Base-by-base conservation (phyloP, 2,329 filamentous ascomycete genomes). In the Verticillium klebahnii region DNA sequence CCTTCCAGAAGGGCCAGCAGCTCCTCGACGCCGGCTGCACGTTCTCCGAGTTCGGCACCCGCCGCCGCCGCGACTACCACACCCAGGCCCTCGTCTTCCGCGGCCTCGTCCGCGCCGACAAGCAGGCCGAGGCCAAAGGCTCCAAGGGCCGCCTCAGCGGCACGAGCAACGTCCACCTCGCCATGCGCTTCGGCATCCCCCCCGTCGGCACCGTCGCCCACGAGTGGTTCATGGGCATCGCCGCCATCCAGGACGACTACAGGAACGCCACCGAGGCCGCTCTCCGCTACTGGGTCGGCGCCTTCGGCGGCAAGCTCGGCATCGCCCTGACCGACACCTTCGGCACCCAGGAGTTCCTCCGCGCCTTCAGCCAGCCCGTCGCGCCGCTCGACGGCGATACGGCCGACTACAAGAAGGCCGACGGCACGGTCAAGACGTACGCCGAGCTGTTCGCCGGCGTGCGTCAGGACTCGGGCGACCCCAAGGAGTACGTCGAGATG, bases 211-310 rank as follows among this genome's bases (percentile, higher is more conserved):
- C 95, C 0, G 85, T 87, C 2, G 95, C 95, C 0, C 95, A 99
- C 72, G 95, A 99, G 77, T 99, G 95, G 95, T 98, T 97, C 80
- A 99, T 99, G 95, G 93, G 92, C 52, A 94, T 96, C 65, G 95
- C 95, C 1, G 93, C 95, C 45, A 92, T 97, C 68, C 91, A 89
- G 5, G 84, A 92, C 65, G 86, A 97, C 75, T 99, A 99, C 72
- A 84, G 87, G 68, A 82, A 85, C 64, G 93, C 95, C 3, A 96
- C 93, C 40, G 92, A 96, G 73, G 84, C 89, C 66, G 93, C 92
- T 0, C 79, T 99, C 67, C 83, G 87, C 62, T 92, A 96, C 73
- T 99, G 95, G 95, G 85, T 96, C 37, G 88, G 89, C 59, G 96
- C 91, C 64, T 99, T 97, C 72, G 95, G 95, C 4, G 87, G 83